A percentile compares a stretch with the other conserved stretches of the same genome.
phyloP scores from a whole-genome alignment of 768 basidiomycete species.

The Pisolithus microcarpus region DNA sequence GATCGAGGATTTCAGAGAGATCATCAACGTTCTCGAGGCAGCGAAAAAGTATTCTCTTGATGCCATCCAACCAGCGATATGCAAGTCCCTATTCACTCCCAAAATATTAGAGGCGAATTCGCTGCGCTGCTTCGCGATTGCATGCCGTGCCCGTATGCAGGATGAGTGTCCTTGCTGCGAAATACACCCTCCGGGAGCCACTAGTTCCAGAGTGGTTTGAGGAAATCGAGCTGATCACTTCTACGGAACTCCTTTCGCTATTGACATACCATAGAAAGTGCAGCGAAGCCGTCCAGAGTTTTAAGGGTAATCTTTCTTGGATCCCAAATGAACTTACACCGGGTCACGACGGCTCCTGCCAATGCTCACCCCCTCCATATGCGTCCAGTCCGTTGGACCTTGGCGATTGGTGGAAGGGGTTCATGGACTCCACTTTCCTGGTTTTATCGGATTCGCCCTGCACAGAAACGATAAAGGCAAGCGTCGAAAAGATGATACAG shows the following conservation, averaged over 20 bases:
- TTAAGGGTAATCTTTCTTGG: not conserved
- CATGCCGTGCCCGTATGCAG: slow-evolving; percentile 16
- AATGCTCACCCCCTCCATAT: not conserved
- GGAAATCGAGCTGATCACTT: slow-evolving; percentile 23
- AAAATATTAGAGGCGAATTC: slow-evolving; percentile 15
- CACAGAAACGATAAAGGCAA: not conserved
- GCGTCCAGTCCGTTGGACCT: too few species aligned
- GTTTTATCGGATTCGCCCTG: slow-evolving; percentile 15
- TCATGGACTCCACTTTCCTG: slow-evolving; percentile 9
- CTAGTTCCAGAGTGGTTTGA: slow-evolving; percentile 15
- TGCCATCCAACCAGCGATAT: slow-evolving; percentile 12
- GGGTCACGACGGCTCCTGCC: slow-evolving; percentile 3
- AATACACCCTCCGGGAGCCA: slow-evolving; percentile 19
- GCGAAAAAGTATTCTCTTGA: slow-evolving; percentile 13
- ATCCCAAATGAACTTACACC: too few species aligned
- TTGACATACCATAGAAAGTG: slow-evolving; percentile 17
- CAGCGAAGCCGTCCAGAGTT: slow-evolving; percentile 5
- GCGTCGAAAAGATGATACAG: slow-evolving; percentile 1
- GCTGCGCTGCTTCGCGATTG: slow-evolving; percentile 27
- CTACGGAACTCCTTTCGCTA: slow-evolving; percentile 18
- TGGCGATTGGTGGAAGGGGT: slow-evolving; percentile 16
- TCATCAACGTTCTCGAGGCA: slow-evolving; percentile 6
- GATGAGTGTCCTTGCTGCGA: slow-evolving; percentile 24
- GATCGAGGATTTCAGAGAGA: slow-evolving; percentile 8
- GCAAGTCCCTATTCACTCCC: slow-evolving; percentile 14